Conservation (phyloP, 2,329 filamentous ascomycete species). For the Exophiala alcalophila region DNA sequence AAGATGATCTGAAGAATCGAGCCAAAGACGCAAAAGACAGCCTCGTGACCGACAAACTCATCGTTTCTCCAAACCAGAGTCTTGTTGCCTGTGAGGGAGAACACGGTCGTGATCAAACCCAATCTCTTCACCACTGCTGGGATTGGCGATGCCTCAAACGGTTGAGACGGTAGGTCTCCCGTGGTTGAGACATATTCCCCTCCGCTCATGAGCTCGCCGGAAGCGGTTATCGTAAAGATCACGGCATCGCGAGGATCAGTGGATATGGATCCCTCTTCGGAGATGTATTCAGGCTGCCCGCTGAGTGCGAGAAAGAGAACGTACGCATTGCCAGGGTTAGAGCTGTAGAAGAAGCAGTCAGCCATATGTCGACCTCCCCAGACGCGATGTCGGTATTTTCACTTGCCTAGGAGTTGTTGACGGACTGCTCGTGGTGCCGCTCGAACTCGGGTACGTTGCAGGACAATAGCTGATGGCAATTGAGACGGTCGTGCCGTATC, state of each 20-base stretch:
- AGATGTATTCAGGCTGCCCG: conserved; percentile 12
- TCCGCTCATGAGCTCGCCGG: conserved; percentile 19
- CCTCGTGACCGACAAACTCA: conserved; percentile 18
- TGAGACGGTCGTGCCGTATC: conserved; percentile 23
- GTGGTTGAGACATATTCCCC: conserved; percentile 20
- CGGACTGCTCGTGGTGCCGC: conserved; percentile 6
- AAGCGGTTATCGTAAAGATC: conserved; percentile 12
- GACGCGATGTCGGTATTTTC: no score
- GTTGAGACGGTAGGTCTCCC: conserved; percentile 12
- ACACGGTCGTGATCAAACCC: conserved; percentile 17
- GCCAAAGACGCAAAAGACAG: conserved; percentile 23
- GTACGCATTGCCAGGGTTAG: conserved; percentile 1
- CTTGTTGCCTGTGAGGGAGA: conserved; percentile 13
- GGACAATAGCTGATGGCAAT: conserved; percentile 23
- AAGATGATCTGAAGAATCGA: conserved; percentile 17
- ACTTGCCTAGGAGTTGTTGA: conserved; percentile 17
- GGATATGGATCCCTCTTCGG: conserved; percentile 17
- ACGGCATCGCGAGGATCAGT: conserved; percentile 16
- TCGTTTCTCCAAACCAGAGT: conserved; percentile 22
- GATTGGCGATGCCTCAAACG: conserved; percentile 15
- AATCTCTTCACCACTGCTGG: conserved; percentile 7
- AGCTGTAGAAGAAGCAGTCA: no score
- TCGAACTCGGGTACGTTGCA: conserved; percentile 18
- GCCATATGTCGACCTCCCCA: neutral
- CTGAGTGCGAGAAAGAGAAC: conserved; percentile 12